Evolutionary conservation across 2,329 filamentous ascomycete species (phyloP).

Genomic region (Calonectria hawksworthii): DNA sequence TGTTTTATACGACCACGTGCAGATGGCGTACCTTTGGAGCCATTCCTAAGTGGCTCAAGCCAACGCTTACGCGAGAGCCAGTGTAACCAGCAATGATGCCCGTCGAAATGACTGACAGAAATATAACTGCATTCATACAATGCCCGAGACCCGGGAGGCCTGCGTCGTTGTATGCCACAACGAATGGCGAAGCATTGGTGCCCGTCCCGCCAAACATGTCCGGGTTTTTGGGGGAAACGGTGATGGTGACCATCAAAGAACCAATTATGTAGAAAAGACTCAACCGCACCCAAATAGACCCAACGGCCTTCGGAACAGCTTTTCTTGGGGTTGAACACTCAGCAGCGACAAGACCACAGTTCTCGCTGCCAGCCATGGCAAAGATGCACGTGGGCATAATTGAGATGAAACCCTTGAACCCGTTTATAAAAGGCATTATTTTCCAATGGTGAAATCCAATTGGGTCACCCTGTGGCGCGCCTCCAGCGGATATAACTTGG

Average conservation of each 20-base stretch:
- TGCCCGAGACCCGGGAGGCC: background rate
- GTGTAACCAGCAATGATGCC: background rate
- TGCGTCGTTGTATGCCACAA: background rate
- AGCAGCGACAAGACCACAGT: background rate
- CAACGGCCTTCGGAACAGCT: background rate
- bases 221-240: background rate
- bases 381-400: background rate
- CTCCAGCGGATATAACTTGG: background rate
- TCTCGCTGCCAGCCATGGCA: background rate
- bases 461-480: background rate
- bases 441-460: background rate
- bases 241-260: background rate
- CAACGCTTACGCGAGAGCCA: background rate
- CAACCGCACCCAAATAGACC: background rate
- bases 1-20: too few species aligned
- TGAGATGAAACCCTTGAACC: background rate
- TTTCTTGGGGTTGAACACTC: background rate
- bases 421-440: background rate
- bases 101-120: background rate
- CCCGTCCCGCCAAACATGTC: background rate
- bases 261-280: background rate
- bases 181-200: background rate
- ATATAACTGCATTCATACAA: background rate
- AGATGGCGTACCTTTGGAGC: background rate
- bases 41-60: background rate